Evolutionary conservation across 129 eudicot genomes (phyloP).

Genomic region (sunflower (Helianthus annuus)): HanXRQr2.0-SUNRISE NC_035433.2:9824449-9824948

Average conservation of each 20-base stretch:
- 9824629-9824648: constrained; percentile 25
- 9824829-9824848: constrained; percentile 35
- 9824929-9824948: not conserved
- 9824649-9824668: constrained; percentile 13
- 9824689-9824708: constrained; percentile 8
- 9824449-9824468: not conserved
- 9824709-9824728: constrained; percentile 25
- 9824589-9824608: not conserved
- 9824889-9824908: constrained; percentile 16
- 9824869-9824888: constrained; percentile 27
- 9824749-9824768: constrained; percentile 27
- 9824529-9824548: not conserved
- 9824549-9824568: not conserved
- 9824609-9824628: constrained; percentile 11
- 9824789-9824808: constrained; percentile 22
- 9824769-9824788: constrained; percentile 30
- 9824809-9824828: constrained; percentile 18
- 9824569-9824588: not conserved
- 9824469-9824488: not conserved
- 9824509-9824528: constrained; percentile 25
- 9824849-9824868: constrained; percentile 11
- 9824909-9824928: not conserved
- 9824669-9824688: not conserved
- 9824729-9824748: constrained; percentile 28
- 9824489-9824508: constrained; percentile 26